Evolutionary conservation across 2,329 filamentous ascomycete genomes (phyloP), one percentile per base, ranked within the genome.

Genomic region (Zasmidium citrigriseum): DNA sequence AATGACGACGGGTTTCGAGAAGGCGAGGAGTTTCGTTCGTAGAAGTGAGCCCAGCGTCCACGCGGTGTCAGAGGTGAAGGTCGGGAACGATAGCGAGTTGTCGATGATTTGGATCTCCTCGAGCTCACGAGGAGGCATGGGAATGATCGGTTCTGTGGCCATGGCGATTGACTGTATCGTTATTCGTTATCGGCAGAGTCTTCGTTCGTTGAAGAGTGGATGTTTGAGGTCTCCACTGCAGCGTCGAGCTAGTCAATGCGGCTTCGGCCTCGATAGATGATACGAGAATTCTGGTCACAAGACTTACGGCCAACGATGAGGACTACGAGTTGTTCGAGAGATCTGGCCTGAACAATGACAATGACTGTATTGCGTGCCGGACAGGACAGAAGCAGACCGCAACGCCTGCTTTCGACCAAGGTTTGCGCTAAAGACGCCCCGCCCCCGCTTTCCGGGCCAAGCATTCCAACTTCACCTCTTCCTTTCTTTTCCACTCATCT

Each of bases 1-100:
- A 68, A 90, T 83, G 29, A 89, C 76, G 21, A 81, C 80, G 0
- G 86, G 80, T 47, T 81, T 80, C 7, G 80, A 68, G 57, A 84
- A 78, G 4, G 81, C 78, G 25, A 83, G 75, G 7, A 90, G 82
- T n/a, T 86, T 82, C 41, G 81, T 82, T 66, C 87, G 83, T 23
- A 90, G 81, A 20, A 86, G 81, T 62, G 82, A 82, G 58, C 88
- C 88, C 3, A 90, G 81, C 29, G 82, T 79, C 78, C 84, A 88
- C 52, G 87, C 88, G 66, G 88, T 86, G 22, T 82, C 76, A 55
- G 81, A 77, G 1, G 86, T 89, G 75, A 90, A 90, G 62, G 81
- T 68, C 12, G 77, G 73, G 64, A 81, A 79, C n/a, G 70, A 70
- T 60, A 81, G 77, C 41, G 73, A 70, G 44, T 69, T 69, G 66